Conservation (phyloP, 495 filamentous ascomycete genomes). For the Pyronema domesticum region DNA sequence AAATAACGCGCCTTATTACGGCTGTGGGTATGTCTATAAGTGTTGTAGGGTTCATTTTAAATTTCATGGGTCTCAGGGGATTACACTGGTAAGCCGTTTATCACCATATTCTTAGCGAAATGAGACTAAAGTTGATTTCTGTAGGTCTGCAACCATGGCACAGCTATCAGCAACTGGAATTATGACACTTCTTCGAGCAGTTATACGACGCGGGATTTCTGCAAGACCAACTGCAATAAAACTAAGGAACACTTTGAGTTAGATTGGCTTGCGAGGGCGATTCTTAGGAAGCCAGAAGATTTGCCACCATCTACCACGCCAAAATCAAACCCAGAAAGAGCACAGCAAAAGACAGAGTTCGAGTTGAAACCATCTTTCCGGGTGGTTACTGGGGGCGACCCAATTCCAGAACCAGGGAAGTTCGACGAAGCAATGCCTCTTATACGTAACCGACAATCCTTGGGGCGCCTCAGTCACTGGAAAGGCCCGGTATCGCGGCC, state of each 20-base stretch:
- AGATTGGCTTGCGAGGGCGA: conserved; percentile 14
- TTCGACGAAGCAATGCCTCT: background rate
- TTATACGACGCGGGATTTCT: conserved; percentile 5
- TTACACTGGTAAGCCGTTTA: conserved; percentile 27
- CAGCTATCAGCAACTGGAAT: conserved; percentile 6
- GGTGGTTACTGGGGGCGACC: background rate
- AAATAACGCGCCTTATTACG: background rate
- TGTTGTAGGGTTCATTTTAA: conserved; percentile 28
- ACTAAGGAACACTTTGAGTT: conserved; percentile 3
- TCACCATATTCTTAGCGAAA: background rate
- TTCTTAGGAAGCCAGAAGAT: too few relatives aligned
- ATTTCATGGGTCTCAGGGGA: conserved; percentile 34
- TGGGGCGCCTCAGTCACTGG: conserved; percentile 6
- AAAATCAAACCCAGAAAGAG: too few relatives aligned
- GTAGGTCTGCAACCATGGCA: conserved; percentile 12
- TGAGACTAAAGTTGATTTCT: conserved; percentile 1
- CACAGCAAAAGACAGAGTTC: too few relatives aligned
- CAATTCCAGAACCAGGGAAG: too few relatives aligned
- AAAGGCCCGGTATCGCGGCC: background rate
- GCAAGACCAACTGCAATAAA: background rate
- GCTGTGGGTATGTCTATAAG: background rate
- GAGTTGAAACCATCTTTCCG: background rate
- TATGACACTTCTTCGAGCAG: conserved; percentile 7
- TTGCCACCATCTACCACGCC: too few relatives aligned
- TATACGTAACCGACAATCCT: background rate